A percentile compares a stretch with the other conserved stretches of the same genome.
Conservation (phyloP, 192 early-diverging fungal genomes). For the Backusella parvicylindrica region DNA sequence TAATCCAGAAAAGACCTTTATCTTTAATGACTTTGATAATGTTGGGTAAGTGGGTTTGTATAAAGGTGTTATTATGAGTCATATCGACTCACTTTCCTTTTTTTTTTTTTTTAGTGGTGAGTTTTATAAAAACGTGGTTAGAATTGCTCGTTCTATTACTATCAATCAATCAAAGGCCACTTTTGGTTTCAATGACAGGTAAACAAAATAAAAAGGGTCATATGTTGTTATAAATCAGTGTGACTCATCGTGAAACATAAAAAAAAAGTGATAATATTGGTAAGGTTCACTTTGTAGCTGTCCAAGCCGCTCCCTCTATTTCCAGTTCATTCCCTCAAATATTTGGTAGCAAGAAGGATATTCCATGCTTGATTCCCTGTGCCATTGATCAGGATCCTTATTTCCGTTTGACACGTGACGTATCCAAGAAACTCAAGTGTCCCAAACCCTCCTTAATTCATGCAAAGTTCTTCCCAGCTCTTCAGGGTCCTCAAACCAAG, state of each 20-base stretch:
- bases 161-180: conserved; percentile 75
- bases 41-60: conserved; percentile 62
- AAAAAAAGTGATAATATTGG: conserved; percentile 89
- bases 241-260: conserved; percentile 20
- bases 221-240: neutral
- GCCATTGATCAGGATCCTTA: conserved; percentile 99
- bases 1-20: conserved; percentile 93
- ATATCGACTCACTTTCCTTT: neutral
- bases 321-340: conserved; percentile 95
- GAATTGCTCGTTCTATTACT: conserved; percentile 86
- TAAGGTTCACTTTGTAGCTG: conserved; percentile 89
- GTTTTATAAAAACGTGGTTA: conserved; percentile 92
- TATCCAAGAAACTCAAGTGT: conserved; percentile 88
- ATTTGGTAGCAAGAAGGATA: conserved; percentile 85
- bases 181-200: conserved; percentile 90
- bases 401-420: conserved; percentile 96
- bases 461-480: conserved; percentile 92
- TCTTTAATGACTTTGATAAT: conserved; percentile 90
- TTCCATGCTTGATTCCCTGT: conserved; percentile 96
- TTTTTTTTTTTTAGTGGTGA: conserved; percentile 53
- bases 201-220: neutral
- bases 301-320: conserved; percentile 94
- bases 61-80: neutral
- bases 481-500: conserved; percentile 87
- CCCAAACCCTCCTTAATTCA: conserved; percentile 94